Evolutionary conservation across 148 eudicot species (phyloP), one percentile per base, ranked within the genome.

Genomic region (Silene uniflora): DNA sequence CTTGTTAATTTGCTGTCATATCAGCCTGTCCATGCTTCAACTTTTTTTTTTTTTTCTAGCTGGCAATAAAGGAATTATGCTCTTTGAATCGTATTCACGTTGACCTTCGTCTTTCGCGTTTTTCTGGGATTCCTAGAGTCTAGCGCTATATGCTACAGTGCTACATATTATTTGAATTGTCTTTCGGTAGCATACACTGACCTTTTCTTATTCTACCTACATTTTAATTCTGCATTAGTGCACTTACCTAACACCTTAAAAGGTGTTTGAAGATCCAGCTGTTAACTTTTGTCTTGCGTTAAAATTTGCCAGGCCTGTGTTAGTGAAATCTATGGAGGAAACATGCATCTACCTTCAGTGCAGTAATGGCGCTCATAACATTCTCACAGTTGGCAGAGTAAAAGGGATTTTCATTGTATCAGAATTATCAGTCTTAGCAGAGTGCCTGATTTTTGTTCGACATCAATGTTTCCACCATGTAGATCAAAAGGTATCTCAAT

Each of bases 241-340:
- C 39, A 9, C 39, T 27, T 49, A 71, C 12, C 61, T 54, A 52
- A 54, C 61, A 52, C 35, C 42, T 52, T 25, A n/a, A n/a, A n/a
- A n/a, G n/a, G n/a, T n/a, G n/a, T n/a, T n/a, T 16, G 39, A 14
- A 54, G 25, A 21, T 71, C 19, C 25, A 68, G 67, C 24, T 69
- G 42, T 32, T 73, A 42, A 81, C 23, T 59, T 59, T 47, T 67
- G 74, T 64, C 63, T 46, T 81, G 68, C 32, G 7, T 49, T 69
- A 10, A 64, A 29, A 75, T 46, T 29, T 70, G n/a, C 65, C 58
- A 93, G 98, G 87, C 84, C 72, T 80, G 79, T 74, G 84, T 89
- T 76, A 83, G 86, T 78, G 97, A 93, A 77, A 80, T 75, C 79
- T 93, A 93, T 77, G 98, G 98, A 29, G 97, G 97, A 78, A 83